Conservation (phyloP, 2,329 filamentous ascomycete genomes). For the Zymoseptoria tritici region DNA sequence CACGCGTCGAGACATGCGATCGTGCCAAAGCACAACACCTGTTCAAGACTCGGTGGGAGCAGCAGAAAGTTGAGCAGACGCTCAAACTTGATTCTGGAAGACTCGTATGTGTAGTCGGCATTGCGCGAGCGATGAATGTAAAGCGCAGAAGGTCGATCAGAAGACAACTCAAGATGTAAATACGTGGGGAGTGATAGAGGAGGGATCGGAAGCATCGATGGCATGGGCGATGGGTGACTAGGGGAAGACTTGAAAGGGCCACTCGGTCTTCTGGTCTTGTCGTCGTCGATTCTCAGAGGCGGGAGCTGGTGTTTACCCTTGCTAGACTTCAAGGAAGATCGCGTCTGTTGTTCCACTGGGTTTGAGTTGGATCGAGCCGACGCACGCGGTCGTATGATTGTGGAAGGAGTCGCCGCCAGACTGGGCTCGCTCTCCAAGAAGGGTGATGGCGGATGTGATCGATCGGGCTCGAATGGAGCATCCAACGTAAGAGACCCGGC, state of each 20-base stretch:
- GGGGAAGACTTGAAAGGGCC: constrained; percentile 26
- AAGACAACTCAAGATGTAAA: constrained; percentile 57
- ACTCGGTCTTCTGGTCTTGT: constrained; percentile 24
- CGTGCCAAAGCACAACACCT: constrained; percentile 77
- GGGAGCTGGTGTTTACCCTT: constrained; percentile 12
- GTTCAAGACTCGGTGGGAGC: constrained; percentile 73
- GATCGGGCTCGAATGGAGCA: not conserved
- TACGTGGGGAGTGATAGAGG: constrained; percentile 58
- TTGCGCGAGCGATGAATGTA: constrained; percentile 54
- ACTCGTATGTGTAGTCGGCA: constrained; percentile 73
- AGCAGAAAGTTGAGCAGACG: constrained; percentile 82
- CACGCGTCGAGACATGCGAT: constrained; percentile 90
- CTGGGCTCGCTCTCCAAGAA: constrained; percentile 2
- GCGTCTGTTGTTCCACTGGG: constrained; percentile 7
- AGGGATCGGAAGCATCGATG: constrained; percentile 50
- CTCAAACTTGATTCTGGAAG: constrained; percentile 84
- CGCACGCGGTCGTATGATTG: not conserved
- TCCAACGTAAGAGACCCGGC: not conserved
- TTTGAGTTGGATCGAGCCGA: constrained; percentile 7
- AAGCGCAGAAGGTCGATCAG: constrained; percentile 52
- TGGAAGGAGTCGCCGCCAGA: constrained; percentile 5
- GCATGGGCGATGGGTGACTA: constrained; percentile 38
- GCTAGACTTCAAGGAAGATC: constrained; percentile 8
- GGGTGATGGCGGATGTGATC: not conserved
- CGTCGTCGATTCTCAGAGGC: constrained; percentile 22